Conservation (phyloP, 257 asterid species). For the Capsicum rhomboideum region DNA sequence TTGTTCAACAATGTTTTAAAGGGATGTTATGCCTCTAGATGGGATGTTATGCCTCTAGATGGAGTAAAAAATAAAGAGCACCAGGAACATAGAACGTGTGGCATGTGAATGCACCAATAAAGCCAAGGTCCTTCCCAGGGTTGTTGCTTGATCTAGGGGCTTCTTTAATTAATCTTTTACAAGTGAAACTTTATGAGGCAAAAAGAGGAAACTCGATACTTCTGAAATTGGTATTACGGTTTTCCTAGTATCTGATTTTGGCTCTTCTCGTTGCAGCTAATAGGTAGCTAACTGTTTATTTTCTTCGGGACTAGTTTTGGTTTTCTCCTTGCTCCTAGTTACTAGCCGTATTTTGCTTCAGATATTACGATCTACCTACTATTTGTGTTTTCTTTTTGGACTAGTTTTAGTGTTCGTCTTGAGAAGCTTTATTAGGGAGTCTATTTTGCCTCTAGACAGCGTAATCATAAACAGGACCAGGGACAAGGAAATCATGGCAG, state of each 20-base stretch:
- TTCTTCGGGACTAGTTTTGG: neutral
- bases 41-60: neutral
- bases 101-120: neutral
- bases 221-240: neutral
- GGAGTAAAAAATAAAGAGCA: neutral
- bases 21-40: neutral
- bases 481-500: neutral
- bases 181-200: neutral
- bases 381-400: neutral
- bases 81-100: neutral
- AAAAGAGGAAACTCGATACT: neutral
- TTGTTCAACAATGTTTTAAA: neutral
- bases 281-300: neutral
- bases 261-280: neutral
- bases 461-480: neutral
- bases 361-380: no score
- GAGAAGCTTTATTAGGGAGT: neutral
- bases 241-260: neutral
- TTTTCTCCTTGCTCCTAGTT: no score
- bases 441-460: neutral
- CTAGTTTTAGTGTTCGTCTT: no score
- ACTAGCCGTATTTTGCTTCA: neutral
- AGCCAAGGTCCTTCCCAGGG: neutral
- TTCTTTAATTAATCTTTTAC: neutral
- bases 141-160: neutral